These are phyloP conservation scores for Neurospora sp. DNA, from an alignment of 495 filamentous ascomycete species.

Conservation along the genomic window DNA sequence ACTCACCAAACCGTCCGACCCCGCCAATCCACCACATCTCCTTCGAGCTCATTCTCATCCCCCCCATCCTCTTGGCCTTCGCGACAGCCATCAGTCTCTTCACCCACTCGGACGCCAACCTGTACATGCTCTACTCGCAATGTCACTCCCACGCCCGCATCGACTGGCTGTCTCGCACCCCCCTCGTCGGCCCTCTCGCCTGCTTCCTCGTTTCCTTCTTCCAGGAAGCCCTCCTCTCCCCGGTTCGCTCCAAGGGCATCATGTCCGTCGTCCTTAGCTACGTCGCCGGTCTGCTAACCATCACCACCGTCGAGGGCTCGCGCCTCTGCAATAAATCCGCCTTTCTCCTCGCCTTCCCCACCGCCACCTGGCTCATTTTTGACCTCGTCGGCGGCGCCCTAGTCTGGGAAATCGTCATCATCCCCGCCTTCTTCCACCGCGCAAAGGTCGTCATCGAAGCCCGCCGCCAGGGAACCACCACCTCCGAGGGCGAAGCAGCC, in stretches of 20 bases:
- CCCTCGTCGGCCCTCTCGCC: constrained; percentile 23
- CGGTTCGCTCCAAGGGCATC: constrained; percentile 12
- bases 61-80: constrained; percentile 22
- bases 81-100: constrained; percentile 18
- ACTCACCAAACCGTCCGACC: constrained; percentile 5
- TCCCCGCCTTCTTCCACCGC: constrained; percentile 30
- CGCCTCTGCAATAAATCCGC: constrained; percentile 25
- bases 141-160: constrained; percentile 30
- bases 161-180: constrained; percentile 21
- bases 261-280: constrained; percentile 22
- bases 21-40: constrained; percentile 17
- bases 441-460: constrained; percentile 17
- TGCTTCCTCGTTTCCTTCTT: constrained; percentile 34
- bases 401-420: constrained; percentile 31
- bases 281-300: constrained; percentile 24
- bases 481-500: neutral
- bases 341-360: constrained; percentile 25
- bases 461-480: constrained; percentile 1
- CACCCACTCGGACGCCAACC: constrained; percentile 25
- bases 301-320: constrained; percentile 27
- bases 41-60: constrained; percentile 20
- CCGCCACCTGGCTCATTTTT: constrained; percentile 28
- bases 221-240: constrained; percentile 16
- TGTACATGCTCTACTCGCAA: constrained; percentile 30
- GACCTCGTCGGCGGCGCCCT: constrained; percentile 30